Base-by-base conservation (phyloP, 1,284 basidiomycete species). In the Ganoderma sp. region DNA sequence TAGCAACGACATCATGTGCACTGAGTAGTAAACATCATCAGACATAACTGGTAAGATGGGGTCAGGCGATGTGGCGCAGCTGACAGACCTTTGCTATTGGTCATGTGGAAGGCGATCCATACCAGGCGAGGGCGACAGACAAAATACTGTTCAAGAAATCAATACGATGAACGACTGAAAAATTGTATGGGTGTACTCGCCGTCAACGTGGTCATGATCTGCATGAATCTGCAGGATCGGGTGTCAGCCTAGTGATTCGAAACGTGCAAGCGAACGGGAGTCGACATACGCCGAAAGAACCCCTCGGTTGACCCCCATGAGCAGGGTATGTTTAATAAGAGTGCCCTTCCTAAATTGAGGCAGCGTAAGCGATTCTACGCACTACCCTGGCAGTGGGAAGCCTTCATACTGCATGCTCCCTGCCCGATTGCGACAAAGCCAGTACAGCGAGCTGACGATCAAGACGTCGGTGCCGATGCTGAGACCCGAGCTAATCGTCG, bases 81-180 rank as follows among this genome's bases (percentile, higher is more conserved):
- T 6, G 43, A 62, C 41, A 50, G 17, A 69, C 71, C 69, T 68
- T 73, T 73, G 64, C 66, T 71, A 41, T 62, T 68, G 8, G 69
- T 62, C 62, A 69, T 64, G 41, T 71, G 71, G 64, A 73, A 73
- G 4, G 69, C 64, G 34, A 71, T 41, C 71, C 71, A 73, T 8
- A 71, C 63, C 10, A 71, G 57, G 9, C 60, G 61, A 3, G 69
- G 69, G 3, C 68, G 64, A 17, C 63, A 37, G 3, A 56, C 66
- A 52, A 71, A 73, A 63, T 69, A 73, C 71, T 73, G 19, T 8
- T 5, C 6, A n/a, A 10, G 2, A 41, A 15, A 41, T 60, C n/a
- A 63, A 8, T 42, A 34, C 42, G 14, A 5, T 25, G 37, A 28
- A 25, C 12, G 6, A 7, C 19, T 65, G 41, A 43, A n/a, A n/a